These are phyloP conservation scores for Ceriops decandra DNA, from an alignment of 345 rosid species.

Conservation along the genomic window DNA sequence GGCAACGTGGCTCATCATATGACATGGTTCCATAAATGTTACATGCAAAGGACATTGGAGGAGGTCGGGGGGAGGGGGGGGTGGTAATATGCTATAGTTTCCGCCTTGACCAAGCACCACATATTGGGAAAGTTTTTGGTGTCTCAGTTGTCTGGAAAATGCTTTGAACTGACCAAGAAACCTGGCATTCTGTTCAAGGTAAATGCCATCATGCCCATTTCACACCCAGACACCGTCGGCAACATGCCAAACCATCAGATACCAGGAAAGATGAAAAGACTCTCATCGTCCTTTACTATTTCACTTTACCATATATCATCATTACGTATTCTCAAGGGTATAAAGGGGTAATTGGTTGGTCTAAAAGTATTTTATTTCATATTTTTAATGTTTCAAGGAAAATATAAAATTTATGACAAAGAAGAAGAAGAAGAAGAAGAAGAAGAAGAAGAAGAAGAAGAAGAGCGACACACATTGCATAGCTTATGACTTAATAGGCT, in stretches of 20 bases:
- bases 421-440: no score
- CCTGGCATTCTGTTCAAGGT: constrained; percentile 50
- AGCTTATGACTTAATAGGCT: no score
- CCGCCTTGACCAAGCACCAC: constrained; percentile 21
- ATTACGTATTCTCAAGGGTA: no score
- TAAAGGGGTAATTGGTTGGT: no score
- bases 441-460: no score
- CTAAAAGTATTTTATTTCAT: no score
- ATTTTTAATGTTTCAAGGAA: no score
- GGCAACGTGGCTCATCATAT: not conserved
- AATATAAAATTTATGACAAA: no score
- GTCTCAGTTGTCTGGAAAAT: constrained; percentile 40
- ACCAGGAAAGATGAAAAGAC: constrained; percentile 46
- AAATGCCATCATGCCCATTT: constrained; percentile 64
- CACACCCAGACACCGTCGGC: constrained; percentile 70
- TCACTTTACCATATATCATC: no score
- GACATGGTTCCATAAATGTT: not conserved
- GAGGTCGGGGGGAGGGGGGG: not conserved
- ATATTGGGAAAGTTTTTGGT: constrained; percentile 35
- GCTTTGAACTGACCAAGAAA: constrained; percentile 45
- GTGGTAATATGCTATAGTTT: constrained; percentile 20
- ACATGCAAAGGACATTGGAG: constrained; percentile 6
- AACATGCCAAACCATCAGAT: constrained; percentile 73
- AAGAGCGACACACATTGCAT: no score
- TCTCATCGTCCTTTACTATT: not conserved